Percentiles rank a stretch among this genome's conserved stretches.
Evolutionary conservation across 2,329 filamentous ascomycete genomes (phyloP).

Genomic region (Ilyonectria robusta): DNA sequence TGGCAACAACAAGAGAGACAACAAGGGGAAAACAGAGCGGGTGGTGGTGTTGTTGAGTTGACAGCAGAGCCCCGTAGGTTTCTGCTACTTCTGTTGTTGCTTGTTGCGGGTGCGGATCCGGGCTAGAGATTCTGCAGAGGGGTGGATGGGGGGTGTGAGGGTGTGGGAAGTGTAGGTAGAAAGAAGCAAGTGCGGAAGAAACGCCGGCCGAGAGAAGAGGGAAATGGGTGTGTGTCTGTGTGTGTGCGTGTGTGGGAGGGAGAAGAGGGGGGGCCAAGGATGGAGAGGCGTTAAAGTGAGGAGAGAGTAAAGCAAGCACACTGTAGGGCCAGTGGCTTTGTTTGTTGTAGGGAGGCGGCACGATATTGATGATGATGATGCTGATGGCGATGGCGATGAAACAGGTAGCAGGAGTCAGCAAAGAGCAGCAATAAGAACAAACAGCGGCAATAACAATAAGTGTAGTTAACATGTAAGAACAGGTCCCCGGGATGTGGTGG

Average conservation of each 20-base stretch:
- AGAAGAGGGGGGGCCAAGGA: slow-evolving; percentile 19
- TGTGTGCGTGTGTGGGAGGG: slow-evolving; percentile 25
- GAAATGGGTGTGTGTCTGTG: slow-evolving; percentile 31
- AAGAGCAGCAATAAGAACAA: slow-evolving; percentile 1
- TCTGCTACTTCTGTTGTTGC: slow-evolving; percentile 24
- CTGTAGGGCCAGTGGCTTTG: slow-evolving; percentile 6
- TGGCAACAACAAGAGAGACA: slow-evolving; percentile 27
- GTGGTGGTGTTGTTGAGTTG: slow-evolving; percentile 28
- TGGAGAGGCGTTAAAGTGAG: slow-evolving; percentile 17
- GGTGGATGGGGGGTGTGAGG: slow-evolving; percentile 28
- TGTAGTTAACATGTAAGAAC: slow-evolving; percentile 35
- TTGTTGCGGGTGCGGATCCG: slow-evolving; percentile 27
- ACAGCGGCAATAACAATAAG: slow-evolving; percentile 27
- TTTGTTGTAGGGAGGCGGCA: slow-evolving; percentile 10
- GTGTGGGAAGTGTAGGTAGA: slow-evolving; percentile 21
- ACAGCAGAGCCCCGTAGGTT: slow-evolving; percentile 24
- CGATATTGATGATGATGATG: slow-evolving; percentile 26
- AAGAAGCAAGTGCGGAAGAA: slow-evolving; percentile 32
- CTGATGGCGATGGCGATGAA: slow-evolving; percentile 27
- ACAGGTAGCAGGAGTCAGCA: not conserved
- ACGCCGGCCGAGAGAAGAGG: slow-evolving; percentile 26
- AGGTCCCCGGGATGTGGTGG: slow-evolving; percentile 33
- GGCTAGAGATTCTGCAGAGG: slow-evolving; percentile 29
- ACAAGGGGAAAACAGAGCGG: slow-evolving; percentile 22
- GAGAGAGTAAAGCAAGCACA: slow-evolving; percentile 11